phyloP scores from a whole-genome alignment of 805 yeast species.

The Starmerella lactis-condensi region DNA sequence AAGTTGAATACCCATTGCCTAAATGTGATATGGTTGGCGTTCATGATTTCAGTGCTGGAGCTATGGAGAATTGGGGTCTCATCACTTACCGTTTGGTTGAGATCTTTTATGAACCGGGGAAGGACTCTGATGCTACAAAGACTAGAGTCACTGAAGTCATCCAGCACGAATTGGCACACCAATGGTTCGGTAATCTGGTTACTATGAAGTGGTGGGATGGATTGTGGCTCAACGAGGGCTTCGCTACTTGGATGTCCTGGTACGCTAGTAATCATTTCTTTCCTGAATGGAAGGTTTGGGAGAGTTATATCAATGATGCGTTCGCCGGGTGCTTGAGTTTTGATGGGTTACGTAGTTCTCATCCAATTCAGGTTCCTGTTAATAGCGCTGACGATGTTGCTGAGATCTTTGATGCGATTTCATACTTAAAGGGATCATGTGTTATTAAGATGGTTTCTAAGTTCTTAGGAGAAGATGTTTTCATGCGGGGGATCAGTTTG shows the following conservation, averaged over 20 bases:
- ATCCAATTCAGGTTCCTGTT: conserved; percentile 73
- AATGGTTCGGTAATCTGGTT: conserved; percentile 79
- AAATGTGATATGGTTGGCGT: conserved; percentile 65
- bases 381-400: conserved; percentile 58
- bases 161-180: conserved; percentile 75
- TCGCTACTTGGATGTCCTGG: conserved; percentile 75
- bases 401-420: conserved; percentile 66
- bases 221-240: conserved; percentile 76
- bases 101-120: conserved; percentile 47
- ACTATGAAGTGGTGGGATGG: conserved; percentile 94
- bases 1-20: conserved; percentile 59
- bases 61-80: conserved; percentile 85
- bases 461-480: conserved; percentile 47
- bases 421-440: conserved; percentile 67
- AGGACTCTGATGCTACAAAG: conserved; percentile 39
- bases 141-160: conserved; percentile 67
- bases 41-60: conserved; percentile 65
- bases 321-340: conserved; percentile 56
- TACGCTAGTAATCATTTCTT: conserved; percentile 46
- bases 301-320: conserved; percentile 58
- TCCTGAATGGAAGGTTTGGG: conserved; percentile 70
- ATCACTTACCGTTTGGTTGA: conserved; percentile 50
- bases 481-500: conserved; percentile 52
- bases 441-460: conserved; percentile 58
- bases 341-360: conserved; percentile 55